A percentile compares a stretch with the other conserved stretches of the same genome.
These are phyloP conservation scores for Drechslerella coelobrocha DNA, from an alignment of 2,329 filamentous ascomycete genomes.

Conservation along the genomic window DNA sequence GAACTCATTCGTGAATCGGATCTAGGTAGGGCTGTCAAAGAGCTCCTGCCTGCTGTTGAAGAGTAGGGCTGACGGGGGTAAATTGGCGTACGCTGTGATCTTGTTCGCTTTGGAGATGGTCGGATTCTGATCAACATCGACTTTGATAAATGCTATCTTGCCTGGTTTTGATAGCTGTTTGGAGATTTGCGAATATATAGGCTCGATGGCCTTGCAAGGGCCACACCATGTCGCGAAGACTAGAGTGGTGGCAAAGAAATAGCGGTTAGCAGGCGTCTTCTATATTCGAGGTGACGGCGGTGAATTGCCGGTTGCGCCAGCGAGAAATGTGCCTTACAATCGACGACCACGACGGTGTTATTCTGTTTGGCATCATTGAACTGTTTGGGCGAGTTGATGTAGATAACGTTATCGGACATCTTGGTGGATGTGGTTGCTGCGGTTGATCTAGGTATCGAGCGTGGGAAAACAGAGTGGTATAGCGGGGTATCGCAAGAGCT, in stretches of 20 bases:
- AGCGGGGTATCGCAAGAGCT: constrained; percentile 7
- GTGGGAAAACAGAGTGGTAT: constrained; percentile 8
- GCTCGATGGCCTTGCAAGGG: constrained; percentile 82
- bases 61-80: constrained; percentile 16
- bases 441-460: neutral
- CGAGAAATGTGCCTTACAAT: constrained; percentile 74
- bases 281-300: too few species aligned
- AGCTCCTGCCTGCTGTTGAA: too few species aligned
- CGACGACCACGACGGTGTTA: constrained; percentile 80
- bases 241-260: constrained; percentile 59
- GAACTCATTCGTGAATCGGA: neutral
- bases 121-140: constrained; percentile 79
- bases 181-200: constrained; percentile 80
- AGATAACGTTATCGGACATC: constrained; percentile 31
- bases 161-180: constrained; percentile 72
- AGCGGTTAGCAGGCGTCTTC: constrained; percentile 51
- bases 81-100: constrained; percentile 67
- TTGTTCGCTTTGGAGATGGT: constrained; percentile 76
- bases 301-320: neutral
- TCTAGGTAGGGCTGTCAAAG: too few species aligned
- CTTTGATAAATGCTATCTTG: constrained; percentile 81
- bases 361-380: constrained; percentile 72
- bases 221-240: constrained; percentile 89
- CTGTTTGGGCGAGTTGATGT: constrained; percentile 71
- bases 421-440: constrained; percentile 1